Base-by-base conservation (phyloP, 2,329 filamentous ascomycete genomes). In the Trichoderma gracile region DNA sequence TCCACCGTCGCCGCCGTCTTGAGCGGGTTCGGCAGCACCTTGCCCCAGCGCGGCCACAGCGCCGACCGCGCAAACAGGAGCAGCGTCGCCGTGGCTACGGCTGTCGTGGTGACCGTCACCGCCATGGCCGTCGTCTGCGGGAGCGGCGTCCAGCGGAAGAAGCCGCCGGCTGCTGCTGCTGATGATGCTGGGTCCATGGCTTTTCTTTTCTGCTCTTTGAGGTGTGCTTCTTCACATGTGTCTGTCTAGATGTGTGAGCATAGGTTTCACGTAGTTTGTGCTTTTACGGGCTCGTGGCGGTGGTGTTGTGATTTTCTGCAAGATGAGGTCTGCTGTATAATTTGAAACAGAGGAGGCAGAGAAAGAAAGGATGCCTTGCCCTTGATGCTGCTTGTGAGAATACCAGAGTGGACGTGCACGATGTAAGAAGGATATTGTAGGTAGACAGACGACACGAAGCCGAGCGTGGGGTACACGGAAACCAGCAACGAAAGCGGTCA, bases 1-100 rank as follows among this genome's bases (percentile, higher is more conserved):
- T 69, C 17, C 78, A 73, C 12, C 79, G 68, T 7, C 67, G 67
- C 12, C 46, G 75, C 73, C 21, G 79, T 79, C 63, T 74, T 78
- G 40, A 82, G 76, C 38, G 83, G 82, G 40, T 78, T 82, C 12
- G 71, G 75, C 59, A 84, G 76, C 38, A 81, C 71, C 63, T 73
- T 74, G 57, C 73, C 74, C 47, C 73, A 72, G 33, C 69, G 69
- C 38, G 81, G 80, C 74, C 78, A 81, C 14, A 83, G 75, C 27
- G 73, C 64, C n/a, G 70, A 64, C 17, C 71, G 73, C 50, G 72
- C 73, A 60, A 76, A 55, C 25, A 74, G 72, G 19, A 81, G 71
- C 45, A 81, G 67, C 15, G 76, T 72, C 46, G 80, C 68, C 30
- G 30, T 33, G 8, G 77, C 74, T n/a, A 78, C 68, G 42, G 78